Conservation (phyloP, 176 grass and related monocot genomes). For the Oryza longistaminata region DNA sequence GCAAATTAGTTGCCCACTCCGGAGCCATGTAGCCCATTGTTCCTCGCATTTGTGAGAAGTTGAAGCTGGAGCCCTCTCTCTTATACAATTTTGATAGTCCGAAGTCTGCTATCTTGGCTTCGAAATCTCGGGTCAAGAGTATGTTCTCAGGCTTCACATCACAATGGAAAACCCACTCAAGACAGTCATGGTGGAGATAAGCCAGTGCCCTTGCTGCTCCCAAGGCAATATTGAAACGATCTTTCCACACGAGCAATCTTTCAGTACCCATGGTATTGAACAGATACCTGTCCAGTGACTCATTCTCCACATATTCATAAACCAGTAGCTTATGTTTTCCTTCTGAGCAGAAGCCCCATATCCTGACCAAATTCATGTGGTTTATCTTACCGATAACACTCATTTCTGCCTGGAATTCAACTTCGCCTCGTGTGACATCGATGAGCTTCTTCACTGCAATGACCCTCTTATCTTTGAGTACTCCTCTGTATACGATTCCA, state of each 20-base stretch:
- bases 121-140: background rate
- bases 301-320: slow-evolving; percentile 62
- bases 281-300: slow-evolving; percentile 62
- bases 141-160: slow-evolving; percentile 45
- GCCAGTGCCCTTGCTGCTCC: slow-evolving; percentile 44
- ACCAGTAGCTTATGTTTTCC: slow-evolving; percentile 50
- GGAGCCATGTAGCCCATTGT: slow-evolving; percentile 47
- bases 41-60: slow-evolving; percentile 37
- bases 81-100: slow-evolving; percentile 36
- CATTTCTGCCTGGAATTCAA: slow-evolving; percentile 67
- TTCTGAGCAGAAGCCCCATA: slow-evolving; percentile 61
- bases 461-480: slow-evolving; percentile 43
- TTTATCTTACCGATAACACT: slow-evolving; percentile 62
- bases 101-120: background rate
- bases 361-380: slow-evolving; percentile 69
- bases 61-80: slow-evolving; percentile 3
- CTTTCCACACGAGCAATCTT: slow-evolving; percentile 23
- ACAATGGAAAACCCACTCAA: slow-evolving; percentile 58
- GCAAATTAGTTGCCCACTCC: slow-evolving; percentile 40
- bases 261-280: slow-evolving; percentile 33
- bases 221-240: slow-evolving; percentile 46
- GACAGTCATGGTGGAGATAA: slow-evolving; percentile 54
- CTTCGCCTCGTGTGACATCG: slow-evolving; percentile 40
- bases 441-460: slow-evolving; percentile 64
- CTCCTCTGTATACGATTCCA: slow-evolving; percentile 47